Base-by-base conservation (phyloP, 1,284 basidiomycete genomes). In the Ceratobasidium sp. region DNA sequence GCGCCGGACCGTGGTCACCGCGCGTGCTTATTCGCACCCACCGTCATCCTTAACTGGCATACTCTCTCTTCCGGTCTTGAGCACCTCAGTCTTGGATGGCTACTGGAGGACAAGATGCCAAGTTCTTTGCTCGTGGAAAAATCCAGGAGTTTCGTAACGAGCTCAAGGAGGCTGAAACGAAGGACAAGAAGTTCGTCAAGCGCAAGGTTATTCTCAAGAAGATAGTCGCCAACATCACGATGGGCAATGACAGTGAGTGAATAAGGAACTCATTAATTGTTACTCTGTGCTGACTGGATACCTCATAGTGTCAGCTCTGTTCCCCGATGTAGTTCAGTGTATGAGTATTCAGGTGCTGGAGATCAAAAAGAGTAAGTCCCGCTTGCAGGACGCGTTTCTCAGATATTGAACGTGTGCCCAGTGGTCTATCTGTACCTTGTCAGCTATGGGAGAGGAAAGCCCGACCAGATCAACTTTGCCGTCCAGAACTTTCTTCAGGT, bases 161-260 rank as follows among this genome's bases (percentile, higher is more conserved):
- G 85, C 89, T 98, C 65, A 94, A 96, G 84, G 93, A 93, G 77
- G 93, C 95, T 7, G 94, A 95, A 83, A 89, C 92, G 80, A 96
- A 96, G 86, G 96, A 98, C 89, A 98, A 98, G 89, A 96, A 96
- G 82, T 98, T 91, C 81, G 86, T 90, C 81, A 96, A 96, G 86
- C 90, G 95, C 81, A 97, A 96, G 89, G 95, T 90, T 0, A 94
- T 94, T 28, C 86, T 98, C 82, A 98, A 98, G 90, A 97, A 97
- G 88, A 93, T 98, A 81, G 95, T 97, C 26, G 94, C 96, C 67
- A 96, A 96, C 84, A 97, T 97, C 84, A 98, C 96, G 1, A 97
- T 97, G 92, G 96, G 96, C 77, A 96, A 96, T 83, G 96, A 97
- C 84, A 95, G 95, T 94, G 85, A 85, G 92, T 91, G 85, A 80